Evolutionary conservation across 2,329 filamentous ascomycete species (phyloP).

Genomic region (Triangularia verruculosa): DNA sequence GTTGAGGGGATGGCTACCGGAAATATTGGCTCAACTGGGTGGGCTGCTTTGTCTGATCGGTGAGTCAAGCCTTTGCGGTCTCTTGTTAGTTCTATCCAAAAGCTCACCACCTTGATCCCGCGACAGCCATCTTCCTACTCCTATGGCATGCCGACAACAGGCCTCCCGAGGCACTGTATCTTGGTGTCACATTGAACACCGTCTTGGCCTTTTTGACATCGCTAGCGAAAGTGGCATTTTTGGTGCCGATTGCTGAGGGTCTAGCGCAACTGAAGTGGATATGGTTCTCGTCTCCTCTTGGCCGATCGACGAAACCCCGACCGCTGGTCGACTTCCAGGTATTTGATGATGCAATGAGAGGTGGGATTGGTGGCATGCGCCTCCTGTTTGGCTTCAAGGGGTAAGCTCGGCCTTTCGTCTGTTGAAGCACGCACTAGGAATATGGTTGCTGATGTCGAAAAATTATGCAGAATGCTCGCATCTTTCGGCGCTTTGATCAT

Average conservation of each 20-base stretch:
- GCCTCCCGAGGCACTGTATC: conserved; percentile 25
- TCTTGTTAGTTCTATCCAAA: no score
- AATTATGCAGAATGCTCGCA: conserved; percentile 10
- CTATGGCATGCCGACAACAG: conserved; percentile 22
- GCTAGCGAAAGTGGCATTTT: conserved; percentile 24
- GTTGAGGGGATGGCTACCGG: conserved; percentile 8
- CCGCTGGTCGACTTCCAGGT: conserved; percentile 26
- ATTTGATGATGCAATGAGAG: conserved; percentile 26
- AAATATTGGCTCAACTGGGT: conserved; percentile 13
- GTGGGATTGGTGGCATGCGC: conserved; percentile 22
- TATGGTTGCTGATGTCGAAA: not conserved
- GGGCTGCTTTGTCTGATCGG: conserved; percentile 9
- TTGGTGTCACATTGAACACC: conserved; percentile 32
- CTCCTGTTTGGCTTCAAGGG: conserved; percentile 23
- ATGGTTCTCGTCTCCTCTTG: conserved; percentile 22
- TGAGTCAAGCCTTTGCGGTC: not conserved
- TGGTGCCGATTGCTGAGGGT: conserved; percentile 28
- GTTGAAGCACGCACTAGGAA: not conserved
- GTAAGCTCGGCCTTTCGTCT: no score
- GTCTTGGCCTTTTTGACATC: conserved; percentile 31
- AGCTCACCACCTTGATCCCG: not conserved
- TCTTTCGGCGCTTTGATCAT: conserved; percentile 23
- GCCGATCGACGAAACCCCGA: not conserved
- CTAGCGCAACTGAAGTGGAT: conserved; percentile 30
- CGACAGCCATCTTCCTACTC: conserved; percentile 15